Base-by-base conservation (phyloP, 495 filamentous ascomycete species). In the Lophiostoma macrostomum region DNA sequence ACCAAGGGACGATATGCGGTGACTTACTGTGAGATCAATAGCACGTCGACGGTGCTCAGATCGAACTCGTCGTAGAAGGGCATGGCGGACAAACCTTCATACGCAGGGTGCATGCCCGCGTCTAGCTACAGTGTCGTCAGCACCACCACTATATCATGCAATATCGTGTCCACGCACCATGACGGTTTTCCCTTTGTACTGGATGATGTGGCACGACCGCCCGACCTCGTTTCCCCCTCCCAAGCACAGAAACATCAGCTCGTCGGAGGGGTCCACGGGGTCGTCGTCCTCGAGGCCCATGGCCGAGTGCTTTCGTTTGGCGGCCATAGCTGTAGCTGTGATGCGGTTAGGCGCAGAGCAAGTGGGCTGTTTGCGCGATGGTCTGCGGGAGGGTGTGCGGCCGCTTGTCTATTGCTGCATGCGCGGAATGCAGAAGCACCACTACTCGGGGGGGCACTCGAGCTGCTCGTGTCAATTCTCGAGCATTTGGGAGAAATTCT, bases 61-160 rank as follows among this genome's bases (percentile, higher is more conserved):
- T 98, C 93, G 67, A 96, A 98, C 64, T 98, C 91, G 67, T 98
- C 93, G 66, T 95, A 98, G 75, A 95, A 98, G 0, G 93, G 93
- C 7, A 98, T 81, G 30, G 88, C 86, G 13, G 90, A 87, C 42
- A 96, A 84, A 6, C 93, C 93, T 57, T 96, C 91, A 66, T 95
- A 95, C n/a, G 89, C 93, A 32, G 93, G 90, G 62, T 97, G 93
- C 71, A 95, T 89, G 12, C 93, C 93, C 34, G 93, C 93, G 75
- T 98, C 93, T 42, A 98, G 87, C 89, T 94, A 63, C 56, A 60
- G 24, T 30, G n/a, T 32, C 32, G 34, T 63, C 35, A 65, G 55
- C 32, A 34, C 27, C 52, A 24, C 16, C 18, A 22, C 45, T 10
- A 14, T 23, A 4, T 12, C 11, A n/a, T 18, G 4, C 12, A 20